Evolutionary conservation across 2,329 filamentous ascomycete genomes (phyloP).

Genomic region (Scytalidium lignicola): DNA sequence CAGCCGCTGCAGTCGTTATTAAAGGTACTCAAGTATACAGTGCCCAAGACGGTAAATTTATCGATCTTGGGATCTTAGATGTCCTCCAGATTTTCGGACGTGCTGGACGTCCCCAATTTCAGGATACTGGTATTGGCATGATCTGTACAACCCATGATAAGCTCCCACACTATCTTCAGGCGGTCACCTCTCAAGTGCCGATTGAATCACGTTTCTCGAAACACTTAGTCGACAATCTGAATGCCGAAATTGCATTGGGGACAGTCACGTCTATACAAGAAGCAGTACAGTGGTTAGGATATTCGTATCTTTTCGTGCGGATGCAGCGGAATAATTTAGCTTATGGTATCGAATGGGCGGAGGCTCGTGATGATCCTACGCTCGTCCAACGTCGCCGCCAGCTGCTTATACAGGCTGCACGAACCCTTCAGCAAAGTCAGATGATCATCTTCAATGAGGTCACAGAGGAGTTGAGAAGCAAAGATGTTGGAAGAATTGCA

Average conservation of each 20-base stretch:
- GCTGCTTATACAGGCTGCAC: conserved; percentile 82
- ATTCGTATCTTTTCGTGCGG: conserved; percentile 94
- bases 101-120: conserved; percentile 94
- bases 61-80: conserved; percentile 92
- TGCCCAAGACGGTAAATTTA: conserved; percentile 91
- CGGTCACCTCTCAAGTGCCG: conserved; percentile 91
- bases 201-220: conserved; percentile 96
- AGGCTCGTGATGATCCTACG: conserved; percentile 81
- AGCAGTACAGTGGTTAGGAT: conserved; percentile 94
- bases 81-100: conserved; percentile 98
- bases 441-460: conserved; percentile 99
- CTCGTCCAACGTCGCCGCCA: conserved; percentile 81
- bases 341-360: conserved; percentile 93
- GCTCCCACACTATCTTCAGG: conserved; percentile 81
- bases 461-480: conserved; percentile 87
- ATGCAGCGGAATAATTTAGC: conserved; percentile 89
- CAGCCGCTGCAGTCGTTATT: conserved; percentile 93
- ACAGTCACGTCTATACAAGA: conserved; percentile 93
- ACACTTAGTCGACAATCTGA: conserved; percentile 92
- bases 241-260: conserved; percentile 88
- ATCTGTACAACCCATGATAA: conserved; percentile 97
- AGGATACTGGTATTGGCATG: conserved; percentile 96
- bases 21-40: conserved; percentile 98
- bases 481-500: conserved; percentile 93
- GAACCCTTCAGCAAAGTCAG: conserved; percentile 83